Evolutionary conservation across 306 rosid species (phyloP).

Genomic region (Inga laurina): DNA sequence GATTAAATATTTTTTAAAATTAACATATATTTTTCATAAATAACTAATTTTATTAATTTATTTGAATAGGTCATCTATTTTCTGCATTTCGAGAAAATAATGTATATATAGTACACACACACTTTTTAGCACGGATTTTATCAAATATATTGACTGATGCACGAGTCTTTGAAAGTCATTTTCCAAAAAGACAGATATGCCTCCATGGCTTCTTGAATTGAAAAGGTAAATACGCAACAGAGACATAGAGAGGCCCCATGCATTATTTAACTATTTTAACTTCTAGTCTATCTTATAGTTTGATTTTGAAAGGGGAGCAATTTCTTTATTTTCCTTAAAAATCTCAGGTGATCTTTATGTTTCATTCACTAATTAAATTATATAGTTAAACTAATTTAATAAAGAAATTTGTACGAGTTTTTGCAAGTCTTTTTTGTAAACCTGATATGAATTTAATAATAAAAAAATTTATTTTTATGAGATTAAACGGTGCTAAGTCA

Average conservation of each 20-base stretch:
- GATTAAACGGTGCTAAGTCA: too few relatives aligned
- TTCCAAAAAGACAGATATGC: neutral
- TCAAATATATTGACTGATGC: neutral
- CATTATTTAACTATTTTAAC: neutral
- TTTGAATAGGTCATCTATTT: too few relatives aligned
- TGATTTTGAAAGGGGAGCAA: too few relatives aligned
- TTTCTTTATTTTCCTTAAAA: neutral
- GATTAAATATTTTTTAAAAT: too few relatives aligned
- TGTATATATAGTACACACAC: neutral
- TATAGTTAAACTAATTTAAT: neutral
- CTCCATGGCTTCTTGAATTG: neutral
- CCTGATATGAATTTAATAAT: neutral
- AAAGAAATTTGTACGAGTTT: neutral
- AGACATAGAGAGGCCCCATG: neutral
- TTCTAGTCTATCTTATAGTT: too few relatives aligned
- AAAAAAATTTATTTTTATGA: too few relatives aligned
- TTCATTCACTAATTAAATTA: too few relatives aligned
- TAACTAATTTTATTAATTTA: too few relatives aligned
- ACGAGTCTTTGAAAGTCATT: neutral
- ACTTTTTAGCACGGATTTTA: neutral
- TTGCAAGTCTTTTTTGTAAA: neutral
- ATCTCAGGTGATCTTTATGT: too few relatives aligned
- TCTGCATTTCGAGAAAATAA: too few relatives aligned
- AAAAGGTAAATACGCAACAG: neutral
- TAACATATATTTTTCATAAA: too few relatives aligned